Base-by-base conservation (phyloP, 139 green algal genomes). In the Monoraphidium neglectum region DNA sequence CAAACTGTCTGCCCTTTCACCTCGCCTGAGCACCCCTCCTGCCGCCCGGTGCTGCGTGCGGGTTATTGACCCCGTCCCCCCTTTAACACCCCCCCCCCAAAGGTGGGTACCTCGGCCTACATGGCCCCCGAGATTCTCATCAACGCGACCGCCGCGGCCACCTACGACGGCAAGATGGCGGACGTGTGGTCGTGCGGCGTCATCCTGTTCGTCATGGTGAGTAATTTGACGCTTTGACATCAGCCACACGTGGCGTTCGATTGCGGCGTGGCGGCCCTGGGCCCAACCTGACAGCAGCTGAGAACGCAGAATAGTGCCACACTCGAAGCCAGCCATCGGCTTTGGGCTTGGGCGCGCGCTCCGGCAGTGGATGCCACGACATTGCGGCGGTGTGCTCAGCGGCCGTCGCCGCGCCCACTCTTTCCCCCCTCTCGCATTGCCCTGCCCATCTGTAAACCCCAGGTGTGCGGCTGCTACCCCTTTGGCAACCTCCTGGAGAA, bases 141-240 rank as follows among this genome's bases (percentile, higher is more conserved):
- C 74, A 83, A 96, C 60, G 95, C 90, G 43, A 95, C 89, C 57
- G 87, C 88, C 70, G 88, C 90, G 37, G 93, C 93, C 73, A 93
- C 83, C 4, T 98, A 98, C 80, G 87, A 97, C 72, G 94, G 90
- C 73, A 97, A 95, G 87, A 60, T 84, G 51, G 83, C 88, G 4
- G 83, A 99, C 89, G 94, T 90, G 57, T 90, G 85, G 85, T 83
- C 72, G 28, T 97, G 92, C 75, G 96, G 96, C 1, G 96, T 99
- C 8, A 97, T 97, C 79, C 89, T 99, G 67, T 99, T 97, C 70
- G 93, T 99, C 8, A 99, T 99, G 96, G 78, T 94, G 51, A 90
- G 91, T 33, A n/a, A n/a, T n/a, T n/a, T n/a, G n/a, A n/a, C n/a
- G n/a, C n/a, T n/a, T n/a, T n/a, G n/a, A n/a, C n/a, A 13, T 16